Conservation (phyloP, 768 basidiomycete genomes). For the Neoboletus subvelutipes region DNA sequence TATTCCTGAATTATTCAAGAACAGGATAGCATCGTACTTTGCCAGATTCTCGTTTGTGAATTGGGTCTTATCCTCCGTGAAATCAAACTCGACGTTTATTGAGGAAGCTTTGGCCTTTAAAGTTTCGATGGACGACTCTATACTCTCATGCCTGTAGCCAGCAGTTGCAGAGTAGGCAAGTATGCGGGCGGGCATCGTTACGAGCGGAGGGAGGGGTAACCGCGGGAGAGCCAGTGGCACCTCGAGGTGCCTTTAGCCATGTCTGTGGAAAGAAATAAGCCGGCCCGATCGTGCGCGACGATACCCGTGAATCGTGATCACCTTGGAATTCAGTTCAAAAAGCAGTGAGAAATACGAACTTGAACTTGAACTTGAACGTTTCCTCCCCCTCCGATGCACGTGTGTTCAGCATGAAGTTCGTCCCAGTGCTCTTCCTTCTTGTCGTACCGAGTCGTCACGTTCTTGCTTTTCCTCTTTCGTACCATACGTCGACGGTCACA, state of each 20-base stretch:
- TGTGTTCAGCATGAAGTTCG: constrained; percentile 7
- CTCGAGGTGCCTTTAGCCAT: neutral
- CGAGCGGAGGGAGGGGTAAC: neutral
- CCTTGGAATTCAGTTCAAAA: constrained; percentile 21
- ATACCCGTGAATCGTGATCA: neutral
- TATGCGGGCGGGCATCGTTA: constrained; percentile 36
- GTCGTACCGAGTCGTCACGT: constrained; percentile 4
- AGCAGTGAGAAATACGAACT: constrained; percentile 9
- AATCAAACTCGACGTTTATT: constrained; percentile 56
- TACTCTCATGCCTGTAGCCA: constrained; percentile 71
- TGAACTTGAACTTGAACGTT: constrained; percentile 1
- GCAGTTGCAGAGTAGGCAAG: constrained; percentile 63
- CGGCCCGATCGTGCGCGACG: neutral
- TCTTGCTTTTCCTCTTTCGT: constrained; percentile 14
- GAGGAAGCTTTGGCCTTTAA: constrained; percentile 45
- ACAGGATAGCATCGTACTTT: constrained; percentile 64
- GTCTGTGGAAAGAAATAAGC: neutral
- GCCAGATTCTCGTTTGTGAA: constrained; percentile 58
- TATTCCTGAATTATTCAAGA: constrained; percentile 68
- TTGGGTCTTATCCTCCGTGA: constrained; percentile 57
- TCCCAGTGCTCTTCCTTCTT: constrained; percentile 1
- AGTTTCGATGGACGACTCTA: constrained; percentile 64
- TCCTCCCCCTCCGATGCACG: neutral
- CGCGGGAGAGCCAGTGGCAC: neutral
- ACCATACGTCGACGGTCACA: neutral